Conservation (phyloP, 2,329 filamentous ascomycete species). For the Gnomoniopsis smithogilvyi region DNA sequence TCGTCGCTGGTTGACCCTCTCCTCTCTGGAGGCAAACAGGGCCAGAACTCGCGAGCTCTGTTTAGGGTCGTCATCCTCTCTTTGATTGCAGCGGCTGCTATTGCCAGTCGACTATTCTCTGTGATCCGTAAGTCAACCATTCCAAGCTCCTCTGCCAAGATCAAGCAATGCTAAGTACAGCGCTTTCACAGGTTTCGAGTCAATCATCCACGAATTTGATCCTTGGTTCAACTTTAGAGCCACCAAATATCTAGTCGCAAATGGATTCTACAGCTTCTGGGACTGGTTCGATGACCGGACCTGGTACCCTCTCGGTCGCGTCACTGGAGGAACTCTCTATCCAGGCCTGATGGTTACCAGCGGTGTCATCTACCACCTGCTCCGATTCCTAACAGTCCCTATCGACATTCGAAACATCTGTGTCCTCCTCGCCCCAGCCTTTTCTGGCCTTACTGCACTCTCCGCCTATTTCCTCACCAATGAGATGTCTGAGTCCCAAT, state of each 20-base stretch:
- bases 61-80: constrained; percentile 86
- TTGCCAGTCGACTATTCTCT: constrained; percentile 93
- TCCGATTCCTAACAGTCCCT: constrained; percentile 83
- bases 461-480: constrained; percentile 93
- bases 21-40: constrained; percentile 74
- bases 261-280: constrained; percentile 99
- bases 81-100: constrained; percentile 86
- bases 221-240: constrained; percentile 99
- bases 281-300: constrained; percentile 99
- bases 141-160: not conserved
- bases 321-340: constrained; percentile 98
- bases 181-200: constrained; percentile 74
- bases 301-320: constrained; percentile 97
- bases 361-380: constrained; percentile 90
- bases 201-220: constrained; percentile 99
- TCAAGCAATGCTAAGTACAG: constrained; percentile 28
- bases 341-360: constrained; percentile 99
- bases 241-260: constrained; percentile 92
- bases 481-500: constrained; percentile 94
- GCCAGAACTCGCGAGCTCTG: constrained; percentile 77
- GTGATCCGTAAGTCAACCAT: constrained; percentile 75
- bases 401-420: constrained; percentile 99
- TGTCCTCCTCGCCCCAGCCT: constrained; percentile 90
- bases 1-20: constrained; percentile 44
- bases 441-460: constrained; percentile 89